Conservation (phyloP, 495 filamentous ascomycete genomes). For the Aspergillus sclerotioniger region DNA sequence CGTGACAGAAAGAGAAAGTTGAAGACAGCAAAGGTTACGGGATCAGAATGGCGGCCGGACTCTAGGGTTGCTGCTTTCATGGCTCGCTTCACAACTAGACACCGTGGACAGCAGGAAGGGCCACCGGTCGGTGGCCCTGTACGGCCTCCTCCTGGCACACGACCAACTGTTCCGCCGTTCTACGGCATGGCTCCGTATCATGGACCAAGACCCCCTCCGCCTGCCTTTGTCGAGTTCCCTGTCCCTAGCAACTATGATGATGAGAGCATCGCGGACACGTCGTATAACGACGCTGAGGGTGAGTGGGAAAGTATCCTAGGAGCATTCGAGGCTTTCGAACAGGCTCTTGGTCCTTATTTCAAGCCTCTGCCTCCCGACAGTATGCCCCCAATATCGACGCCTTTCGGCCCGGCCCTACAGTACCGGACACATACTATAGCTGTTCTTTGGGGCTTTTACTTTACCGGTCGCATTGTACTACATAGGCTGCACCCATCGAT, state of each 20-base stretch:
- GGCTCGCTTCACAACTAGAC: conserved; percentile 34
- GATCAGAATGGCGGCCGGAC: conserved; percentile 57
- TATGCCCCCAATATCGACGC: conserved; percentile 58
- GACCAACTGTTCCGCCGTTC: conserved; percentile 37
- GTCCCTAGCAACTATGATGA: conserved; percentile 27
- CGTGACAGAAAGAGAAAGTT: conserved; percentile 78
- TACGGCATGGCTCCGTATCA: conserved; percentile 53
- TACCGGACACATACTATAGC: conserved; percentile 86
- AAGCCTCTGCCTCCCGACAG: conserved; percentile 73
- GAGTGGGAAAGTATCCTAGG: conserved; percentile 77
- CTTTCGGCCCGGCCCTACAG: conserved; percentile 79
- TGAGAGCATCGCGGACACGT: conserved; percentile 55
- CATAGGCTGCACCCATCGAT: conserved; percentile 79
- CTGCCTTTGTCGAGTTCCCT: conserved; percentile 35
- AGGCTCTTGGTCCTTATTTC: conserved; percentile 72
- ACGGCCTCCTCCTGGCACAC: conserved; percentile 9
- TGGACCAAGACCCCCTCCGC: conserved; percentile 38
- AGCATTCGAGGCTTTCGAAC: conserved; percentile 65
- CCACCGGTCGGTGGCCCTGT: conserved; percentile 19
- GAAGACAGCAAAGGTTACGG: conserved; percentile 44
- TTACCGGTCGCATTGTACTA: conserved; percentile 75
- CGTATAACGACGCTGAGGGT: conserved; percentile 64
- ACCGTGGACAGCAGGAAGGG: conserved; percentile 24
- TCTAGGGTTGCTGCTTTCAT: conserved; percentile 49
- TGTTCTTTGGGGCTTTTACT: conserved; percentile 79